These are phyloP conservation scores for Exophiala lecanii-corni DNA, from an alignment of 2,329 filamentous ascomycete genomes.

Conservation along the genomic window DNA sequence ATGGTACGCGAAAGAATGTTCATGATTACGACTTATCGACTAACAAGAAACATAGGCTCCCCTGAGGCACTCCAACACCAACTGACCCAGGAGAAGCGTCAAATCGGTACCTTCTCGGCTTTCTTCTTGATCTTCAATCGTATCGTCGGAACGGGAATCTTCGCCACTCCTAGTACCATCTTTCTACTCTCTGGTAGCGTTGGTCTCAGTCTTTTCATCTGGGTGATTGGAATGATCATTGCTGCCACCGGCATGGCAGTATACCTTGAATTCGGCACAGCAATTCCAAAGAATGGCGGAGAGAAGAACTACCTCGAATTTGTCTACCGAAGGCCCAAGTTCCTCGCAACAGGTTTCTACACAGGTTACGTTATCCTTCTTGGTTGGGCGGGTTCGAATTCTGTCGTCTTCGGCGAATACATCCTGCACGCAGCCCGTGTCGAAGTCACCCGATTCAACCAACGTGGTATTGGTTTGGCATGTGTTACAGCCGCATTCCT, in stretches of 20 bases:
- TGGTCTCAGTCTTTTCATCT: slow-evolving; percentile 50
- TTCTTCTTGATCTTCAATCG: slow-evolving; percentile 47
- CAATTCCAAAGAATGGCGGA: slow-evolving; percentile 45
- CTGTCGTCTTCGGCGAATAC: slow-evolving; percentile 50
- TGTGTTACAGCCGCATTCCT: slow-evolving; percentile 46
- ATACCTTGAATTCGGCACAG: slow-evolving; percentile 45
- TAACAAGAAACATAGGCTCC: neutral
- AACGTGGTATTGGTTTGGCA: slow-evolving; percentile 45
- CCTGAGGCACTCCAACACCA: slow-evolving; percentile 1
- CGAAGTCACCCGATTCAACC: slow-evolving; percentile 40
- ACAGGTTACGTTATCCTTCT: slow-evolving; percentile 49
- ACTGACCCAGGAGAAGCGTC: slow-evolving; percentile 13
- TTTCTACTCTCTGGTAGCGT: slow-evolving; percentile 52
- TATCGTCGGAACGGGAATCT: slow-evolving; percentile 44
- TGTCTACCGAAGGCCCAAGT: slow-evolving; percentile 48
- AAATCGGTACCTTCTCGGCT: slow-evolving; percentile 38
- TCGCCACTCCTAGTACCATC: slow-evolving; percentile 55
- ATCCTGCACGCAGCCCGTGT: slow-evolving; percentile 44
- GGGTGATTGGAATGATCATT: slow-evolving; percentile 49
- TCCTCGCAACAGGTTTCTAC: slow-evolving; percentile 51
- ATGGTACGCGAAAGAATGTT: neutral
- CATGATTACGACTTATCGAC: too few species aligned
- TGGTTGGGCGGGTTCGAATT: slow-evolving; percentile 50
- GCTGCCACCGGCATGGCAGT: slow-evolving; percentile 45
- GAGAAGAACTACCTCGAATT: slow-evolving; percentile 54